phyloP scores from a whole-genome alignment of 495 filamentous ascomycete species.

The Venustampulla echinocandica region DNA sequence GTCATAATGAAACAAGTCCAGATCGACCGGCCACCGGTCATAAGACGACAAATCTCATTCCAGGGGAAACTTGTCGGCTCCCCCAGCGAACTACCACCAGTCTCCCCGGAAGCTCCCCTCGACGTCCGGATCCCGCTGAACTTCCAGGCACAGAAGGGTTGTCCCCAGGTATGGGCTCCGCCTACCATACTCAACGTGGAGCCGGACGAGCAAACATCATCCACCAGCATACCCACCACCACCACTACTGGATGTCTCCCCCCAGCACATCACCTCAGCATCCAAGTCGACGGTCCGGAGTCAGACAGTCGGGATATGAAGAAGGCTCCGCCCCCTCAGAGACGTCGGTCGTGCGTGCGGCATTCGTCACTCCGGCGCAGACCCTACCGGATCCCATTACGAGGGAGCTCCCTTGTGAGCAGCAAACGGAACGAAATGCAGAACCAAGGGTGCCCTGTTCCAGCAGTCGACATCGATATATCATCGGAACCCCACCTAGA shows the following conservation, averaged over 20 bases:
- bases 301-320: slow-evolving; percentile 1
- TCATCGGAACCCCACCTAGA: slow-evolving; percentile 16
- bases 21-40: slow-evolving; percentile 18
- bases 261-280: slow-evolving; percentile 21
- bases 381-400: slow-evolving; percentile 3
- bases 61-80: slow-evolving; percentile 16
- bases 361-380: slow-evolving; percentile 1
- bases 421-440: slow-evolving; percentile 4
- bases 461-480: slow-evolving; percentile 18
- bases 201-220: slow-evolving; percentile 19
- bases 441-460: slow-evolving; percentile 10
- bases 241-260: slow-evolving; percentile 48
- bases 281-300: slow-evolving; percentile 1
- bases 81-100: slow-evolving; percentile 20
- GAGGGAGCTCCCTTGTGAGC: slow-evolving; percentile 7
- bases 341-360: too few relatives aligned
- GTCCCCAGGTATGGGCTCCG: slow-evolving; percentile 5
- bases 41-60: slow-evolving; percentile 11
- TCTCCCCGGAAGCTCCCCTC: slow-evolving; percentile 19
- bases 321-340: too few relatives aligned
- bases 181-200: slow-evolving; percentile 8
- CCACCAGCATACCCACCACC: slow-evolving; percentile 46
- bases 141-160: slow-evolving; percentile 8
- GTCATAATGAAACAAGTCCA: slow-evolving; percentile 24
- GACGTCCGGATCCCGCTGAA: slow-evolving; percentile 17